phyloP scores from a whole-genome alignment of 192 early-diverging fungal genomes.

The Backusella macrospora region DNA sequence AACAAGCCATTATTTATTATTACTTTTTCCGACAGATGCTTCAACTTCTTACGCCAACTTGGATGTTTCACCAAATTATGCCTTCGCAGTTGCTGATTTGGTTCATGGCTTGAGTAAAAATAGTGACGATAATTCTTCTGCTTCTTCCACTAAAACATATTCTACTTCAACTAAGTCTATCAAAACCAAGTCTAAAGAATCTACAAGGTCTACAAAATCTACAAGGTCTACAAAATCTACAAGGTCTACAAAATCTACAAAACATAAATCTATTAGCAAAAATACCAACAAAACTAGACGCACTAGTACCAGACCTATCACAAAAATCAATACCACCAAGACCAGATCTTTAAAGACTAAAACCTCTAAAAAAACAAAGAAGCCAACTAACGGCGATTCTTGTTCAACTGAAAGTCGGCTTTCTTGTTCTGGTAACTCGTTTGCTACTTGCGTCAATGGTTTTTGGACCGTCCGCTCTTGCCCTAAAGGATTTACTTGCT shows the following conservation, averaged over 20 bases:
- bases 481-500: conserved; percentile 48
- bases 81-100: conserved; percentile 25
- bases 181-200: too few relatives aligned
- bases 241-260: neutral
- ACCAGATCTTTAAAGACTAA: conserved; percentile 34
- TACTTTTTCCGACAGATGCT: conserved; percentile 41
- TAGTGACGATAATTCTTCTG: neutral
- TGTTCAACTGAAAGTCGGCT: conserved; percentile 43
- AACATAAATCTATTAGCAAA: neutral
- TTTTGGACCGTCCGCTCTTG: conserved; percentile 49
- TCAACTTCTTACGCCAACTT: conserved; percentile 63
- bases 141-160: neutral
- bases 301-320: neutral
- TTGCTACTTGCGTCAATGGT: conserved; percentile 49
- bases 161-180: too few relatives aligned
- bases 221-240: neutral
- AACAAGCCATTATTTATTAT: neutral
- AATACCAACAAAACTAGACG: neutral
- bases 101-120: conserved; percentile 12
- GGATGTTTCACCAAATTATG: conserved; percentile 39
- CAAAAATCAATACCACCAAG: conserved; percentile 11
- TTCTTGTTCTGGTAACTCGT: conserved; percentile 46
- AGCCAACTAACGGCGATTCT: conserved; percentile 46
- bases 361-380: conserved; percentile 1
- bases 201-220: too few relatives aligned